A percentile compares a stretch with the other conserved stretches of the same genome.
Evolutionary conservation across 106 monocot genomes (phyloP).

Genomic region (Gastrodia elata): DNA sequence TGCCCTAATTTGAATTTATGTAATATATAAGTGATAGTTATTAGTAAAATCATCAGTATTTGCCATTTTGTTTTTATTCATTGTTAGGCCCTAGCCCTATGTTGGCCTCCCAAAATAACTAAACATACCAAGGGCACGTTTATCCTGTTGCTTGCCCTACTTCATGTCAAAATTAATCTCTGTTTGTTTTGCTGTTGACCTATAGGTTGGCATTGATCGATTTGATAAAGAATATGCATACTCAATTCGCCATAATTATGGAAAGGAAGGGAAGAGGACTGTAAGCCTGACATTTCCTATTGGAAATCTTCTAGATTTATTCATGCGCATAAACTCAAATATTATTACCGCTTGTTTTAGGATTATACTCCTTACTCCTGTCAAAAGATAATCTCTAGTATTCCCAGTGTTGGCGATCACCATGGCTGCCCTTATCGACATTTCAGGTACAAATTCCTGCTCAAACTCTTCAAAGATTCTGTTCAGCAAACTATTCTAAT

Average conservation of each 20-base stretch:
- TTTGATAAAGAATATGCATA: conserved; percentile 99
- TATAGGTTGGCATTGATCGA: conserved; percentile 80
- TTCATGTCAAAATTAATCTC: not conserved
- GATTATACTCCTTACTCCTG: conserved; percentile 96
- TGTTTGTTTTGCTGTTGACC: not conserved
- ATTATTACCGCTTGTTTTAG: conserved; percentile 22
- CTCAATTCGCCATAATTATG: conserved; percentile 78
- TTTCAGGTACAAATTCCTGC: conserved; percentile 54
- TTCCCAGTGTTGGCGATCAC: conserved; percentile 75
- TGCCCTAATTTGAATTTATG: not conserved
- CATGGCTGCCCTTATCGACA: conserved; percentile 91
- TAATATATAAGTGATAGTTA: not conserved
- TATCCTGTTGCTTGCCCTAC: not conserved
- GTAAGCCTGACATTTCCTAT: conserved; percentile 24
- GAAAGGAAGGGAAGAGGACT: conserved; percentile 94
- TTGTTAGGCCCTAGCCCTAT: not conserved
- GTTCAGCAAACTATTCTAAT: not conserved
- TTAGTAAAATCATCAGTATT: not conserved
- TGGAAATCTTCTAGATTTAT: conserved; percentile 6
- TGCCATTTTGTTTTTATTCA: not conserved
- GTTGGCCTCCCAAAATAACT: not conserved
- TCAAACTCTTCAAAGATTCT: not conserved
- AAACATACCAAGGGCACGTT: not conserved
- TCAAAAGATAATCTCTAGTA: conserved; percentile 88
- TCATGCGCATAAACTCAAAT: not conserved